Conservation (phyloP, 306 rosid genomes). For the Clitoria ternatea region DNA sequence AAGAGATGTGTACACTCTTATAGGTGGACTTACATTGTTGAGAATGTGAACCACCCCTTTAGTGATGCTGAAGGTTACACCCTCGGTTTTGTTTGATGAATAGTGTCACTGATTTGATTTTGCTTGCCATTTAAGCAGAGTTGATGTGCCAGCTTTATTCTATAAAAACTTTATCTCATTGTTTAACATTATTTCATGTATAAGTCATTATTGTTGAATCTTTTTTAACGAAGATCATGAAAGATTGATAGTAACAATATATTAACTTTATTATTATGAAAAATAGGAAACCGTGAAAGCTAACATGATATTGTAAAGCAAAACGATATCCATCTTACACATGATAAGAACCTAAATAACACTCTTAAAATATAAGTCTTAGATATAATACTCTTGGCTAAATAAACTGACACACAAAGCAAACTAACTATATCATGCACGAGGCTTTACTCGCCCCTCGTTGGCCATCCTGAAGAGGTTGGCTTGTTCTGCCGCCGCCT, state of each 20-base stretch:
- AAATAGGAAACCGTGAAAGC: slow-evolving; percentile 27
- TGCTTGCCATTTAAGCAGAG: neutral
- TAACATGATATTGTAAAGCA: slow-evolving; percentile 25
- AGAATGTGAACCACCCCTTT: neutral
- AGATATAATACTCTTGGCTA: slow-evolving; percentile 16
- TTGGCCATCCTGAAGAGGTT: slow-evolving; percentile 76
- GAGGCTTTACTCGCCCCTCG: slow-evolving; percentile 59
- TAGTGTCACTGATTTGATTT: neutral
- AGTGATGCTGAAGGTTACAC: neutral
- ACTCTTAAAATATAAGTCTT: slow-evolving; percentile 25
- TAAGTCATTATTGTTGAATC: neutral
- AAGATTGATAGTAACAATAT: neutral
- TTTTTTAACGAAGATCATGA: slow-evolving; percentile 10
- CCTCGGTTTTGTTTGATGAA: slow-evolving; percentile 12
- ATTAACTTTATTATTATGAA: slow-evolving; percentile 25
- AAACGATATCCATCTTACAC: slow-evolving; percentile 27
- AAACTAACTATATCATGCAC: slow-evolving; percentile 38
- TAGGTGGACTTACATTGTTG: slow-evolving; percentile 10
- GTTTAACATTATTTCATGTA: neutral
- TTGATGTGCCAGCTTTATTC: neutral
- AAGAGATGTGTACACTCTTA: neutral
- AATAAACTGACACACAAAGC: slow-evolving; percentile 6
- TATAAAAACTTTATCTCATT: neutral
- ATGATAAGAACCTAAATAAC: slow-evolving; percentile 31
- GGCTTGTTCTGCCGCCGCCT: slow-evolving; percentile 73